A percentile compares a stretch with the other conserved stretches of the same genome.
These are phyloP conservation scores for Zizania palustris DNA, from an alignment of 202 grass and related monocot genomes.

Conservation along the genomic window DNA sequence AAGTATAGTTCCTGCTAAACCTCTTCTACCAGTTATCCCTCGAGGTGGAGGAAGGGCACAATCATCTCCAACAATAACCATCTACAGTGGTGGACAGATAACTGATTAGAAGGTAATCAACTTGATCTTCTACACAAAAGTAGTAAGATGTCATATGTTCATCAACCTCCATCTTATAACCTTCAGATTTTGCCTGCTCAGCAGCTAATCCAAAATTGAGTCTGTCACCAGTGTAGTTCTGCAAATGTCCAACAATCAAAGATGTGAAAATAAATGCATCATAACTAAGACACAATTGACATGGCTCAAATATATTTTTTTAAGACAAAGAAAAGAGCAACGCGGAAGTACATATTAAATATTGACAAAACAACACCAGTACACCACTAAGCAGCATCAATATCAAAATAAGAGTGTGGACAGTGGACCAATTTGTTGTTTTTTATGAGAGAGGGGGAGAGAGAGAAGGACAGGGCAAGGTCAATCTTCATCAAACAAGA, in stretches of 20 bases:
- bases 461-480: not conserved
- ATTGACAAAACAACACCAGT: not conserved
- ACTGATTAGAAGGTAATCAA: constrained; percentile 27
- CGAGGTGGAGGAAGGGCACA: constrained; percentile 92
- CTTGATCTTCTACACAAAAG: constrained; percentile 11
- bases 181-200: constrained; percentile 98
- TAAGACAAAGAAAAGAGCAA: not conserved
- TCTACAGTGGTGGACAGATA: constrained; percentile 53
- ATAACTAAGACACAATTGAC: constrained; percentile 4
- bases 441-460: not conserved
- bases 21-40: constrained; percentile 96
- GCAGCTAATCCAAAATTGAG: constrained; percentile 99
- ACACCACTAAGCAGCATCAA: constrained; percentile 31
- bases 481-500: constrained; percentile 11
- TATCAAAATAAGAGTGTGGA: constrained; percentile 23
- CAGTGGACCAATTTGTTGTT: constrained; percentile 13
- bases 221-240: constrained; percentile 99
- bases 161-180: constrained; percentile 95
- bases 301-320: constrained; percentile 18
- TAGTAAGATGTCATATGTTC: constrained; percentile 35
- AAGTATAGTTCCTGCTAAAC: constrained; percentile 91
- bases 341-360: constrained; percentile 23
- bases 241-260: constrained; percentile 47
- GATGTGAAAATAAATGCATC: constrained; percentile 26
- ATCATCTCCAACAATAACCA: constrained; percentile 99